Evolutionary conservation across 1,284 basidiomycete genomes (phyloP), one percentile per base, ranked within the genome.

Genomic region (Schizophyllum commune): DNA sequence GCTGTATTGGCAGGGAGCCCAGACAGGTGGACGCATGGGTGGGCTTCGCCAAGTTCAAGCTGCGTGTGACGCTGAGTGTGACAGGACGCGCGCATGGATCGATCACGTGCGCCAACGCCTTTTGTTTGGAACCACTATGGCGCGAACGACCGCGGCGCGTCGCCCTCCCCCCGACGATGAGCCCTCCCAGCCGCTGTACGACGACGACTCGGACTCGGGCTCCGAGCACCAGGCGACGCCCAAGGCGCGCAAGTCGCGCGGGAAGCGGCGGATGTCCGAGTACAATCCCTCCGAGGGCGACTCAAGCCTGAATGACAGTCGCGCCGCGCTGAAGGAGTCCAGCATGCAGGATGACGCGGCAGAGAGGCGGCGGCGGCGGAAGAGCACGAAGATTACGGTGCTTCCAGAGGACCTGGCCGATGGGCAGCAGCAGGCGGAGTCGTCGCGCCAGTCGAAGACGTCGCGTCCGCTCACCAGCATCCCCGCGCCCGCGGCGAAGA

Each of bases 341-440:
- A 88, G 84, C 65, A 83, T 91, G 63, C 92, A 92, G 70, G 90
- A 92, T 67, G 89, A 92, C 72, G 82, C 82, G 4, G 89, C 89
- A 0, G 89, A 92, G 77, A 91, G 90, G 70, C 79, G 90, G 56
- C 78, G 85, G 62, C 76, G 89, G 59, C 77, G 89, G 69, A 89
- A 90, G 77, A 91, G 89, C 66, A 81, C 81, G 8, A 89, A 88
- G 69, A 70, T 83, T 11, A 71, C 75, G 6, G 76, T 77, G 15
- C 17, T 19, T 54, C 52, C n/a, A 6, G 52, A 54, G 6, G 52
- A 22, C 6, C 7, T 7, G 52, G 52, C 6, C n/a, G 52, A 19
- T 6, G 52, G 52, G 6, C 52, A n/a, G 52, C 69, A 76, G 68
- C 60, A 68, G 61, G 56, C 73, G 47, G 80, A 83, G 62, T 71